phyloP scores from a whole-genome alignment of 2,329 filamentous ascomycete genomes.

The Paraphaeosphaeria sporulosa region DNA sequence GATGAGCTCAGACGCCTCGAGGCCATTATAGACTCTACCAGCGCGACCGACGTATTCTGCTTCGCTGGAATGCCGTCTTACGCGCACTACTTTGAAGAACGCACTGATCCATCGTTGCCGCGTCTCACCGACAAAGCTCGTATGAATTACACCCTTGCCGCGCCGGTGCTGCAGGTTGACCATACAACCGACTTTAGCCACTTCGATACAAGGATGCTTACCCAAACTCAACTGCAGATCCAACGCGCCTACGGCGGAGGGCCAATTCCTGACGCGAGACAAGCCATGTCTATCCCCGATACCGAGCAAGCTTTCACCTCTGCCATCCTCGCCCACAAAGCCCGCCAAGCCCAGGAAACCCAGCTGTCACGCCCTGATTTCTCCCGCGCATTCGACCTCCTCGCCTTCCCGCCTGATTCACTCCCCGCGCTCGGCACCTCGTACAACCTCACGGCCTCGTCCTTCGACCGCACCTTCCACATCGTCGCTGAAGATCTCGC shows the following conservation, averaged over 20 bases:
- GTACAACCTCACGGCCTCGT: conserved; percentile 68
- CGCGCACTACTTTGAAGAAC: conserved; percentile 48
- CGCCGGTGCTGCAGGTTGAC: conserved; percentile 62
- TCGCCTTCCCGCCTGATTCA: conserved; percentile 50
- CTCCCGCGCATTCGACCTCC: conserved; percentile 59
- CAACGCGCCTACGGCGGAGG: conserved; percentile 23
- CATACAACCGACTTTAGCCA: conserved; percentile 54
- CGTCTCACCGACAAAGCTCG: conserved; percentile 62
- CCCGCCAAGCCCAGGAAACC: conserved; percentile 21
- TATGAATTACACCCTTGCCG: conserved; percentile 62
- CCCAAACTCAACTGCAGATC: conserved; percentile 31
- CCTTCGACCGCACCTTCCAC: conserved; percentile 75
- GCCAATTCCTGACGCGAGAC: conserved; percentile 6
- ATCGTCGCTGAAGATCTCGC: conserved; percentile 80
- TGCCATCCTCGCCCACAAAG: conserved; percentile 41
- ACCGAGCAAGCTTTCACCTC: conserved; percentile 32
- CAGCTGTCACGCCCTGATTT: conserved; percentile 51
- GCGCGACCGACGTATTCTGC: conserved; percentile 70
- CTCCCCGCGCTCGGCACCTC: conserved; percentile 41
- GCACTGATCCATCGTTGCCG: conserved; percentile 70
- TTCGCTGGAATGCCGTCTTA: conserved; percentile 55
- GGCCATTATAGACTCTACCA: conserved; percentile 66
- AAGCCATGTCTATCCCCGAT: background rate
- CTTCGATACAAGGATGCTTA: conserved; percentile 47
- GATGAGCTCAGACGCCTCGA: conserved; percentile 59